phyloP scores from a whole-genome alignment of 2,329 filamentous ascomycete species.

The Ceratocystis destructans region DNA sequence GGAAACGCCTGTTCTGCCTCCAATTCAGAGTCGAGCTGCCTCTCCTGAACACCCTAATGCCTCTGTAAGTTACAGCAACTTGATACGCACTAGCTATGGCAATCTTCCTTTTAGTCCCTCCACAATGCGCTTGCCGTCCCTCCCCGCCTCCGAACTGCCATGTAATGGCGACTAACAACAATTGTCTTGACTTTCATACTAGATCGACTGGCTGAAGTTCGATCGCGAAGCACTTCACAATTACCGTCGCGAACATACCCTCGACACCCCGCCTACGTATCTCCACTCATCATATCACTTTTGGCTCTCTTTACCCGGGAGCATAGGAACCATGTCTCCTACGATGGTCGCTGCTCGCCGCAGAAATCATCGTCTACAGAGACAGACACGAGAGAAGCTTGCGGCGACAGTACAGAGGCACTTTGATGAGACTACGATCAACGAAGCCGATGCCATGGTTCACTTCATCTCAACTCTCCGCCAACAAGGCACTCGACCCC shows the following conservation, averaged over 20 bases:
- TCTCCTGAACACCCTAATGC: constrained; percentile 15
- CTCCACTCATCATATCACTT: constrained; percentile 44
- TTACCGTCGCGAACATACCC: constrained; percentile 60
- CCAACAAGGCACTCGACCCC: constrained; percentile 21
- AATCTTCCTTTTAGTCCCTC: not conserved
- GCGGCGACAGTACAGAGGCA: constrained; percentile 63
- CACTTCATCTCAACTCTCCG: constrained; percentile 59
- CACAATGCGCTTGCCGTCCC: not conserved
- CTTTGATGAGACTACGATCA: constrained; percentile 66
- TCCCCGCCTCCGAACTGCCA: not conserved
- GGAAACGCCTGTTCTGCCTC: constrained; percentile 23
- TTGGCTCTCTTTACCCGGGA: constrained; percentile 44
- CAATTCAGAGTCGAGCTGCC: constrained; percentile 14
- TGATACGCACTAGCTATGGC: not conserved
- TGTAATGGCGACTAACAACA: not conserved
- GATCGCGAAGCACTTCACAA: constrained; percentile 54
- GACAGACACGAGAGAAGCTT: constrained; percentile 50
- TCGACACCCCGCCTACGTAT: constrained; percentile 59
- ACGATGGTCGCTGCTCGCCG: constrained; percentile 48
- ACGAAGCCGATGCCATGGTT: constrained; percentile 72
- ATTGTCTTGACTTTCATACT: constrained; percentile 7
- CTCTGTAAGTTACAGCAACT: constrained; percentile 14
- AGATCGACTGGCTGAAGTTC: constrained; percentile 55
- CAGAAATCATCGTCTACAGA: constrained; percentile 41
- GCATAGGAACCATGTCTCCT: constrained; percentile 58